A percentile compares a stretch with the other conserved stretches of the same genome.
Conservation (phyloP, 2,329 filamentous ascomycete genomes). For the Sclerotinia glacialis region DNA sequence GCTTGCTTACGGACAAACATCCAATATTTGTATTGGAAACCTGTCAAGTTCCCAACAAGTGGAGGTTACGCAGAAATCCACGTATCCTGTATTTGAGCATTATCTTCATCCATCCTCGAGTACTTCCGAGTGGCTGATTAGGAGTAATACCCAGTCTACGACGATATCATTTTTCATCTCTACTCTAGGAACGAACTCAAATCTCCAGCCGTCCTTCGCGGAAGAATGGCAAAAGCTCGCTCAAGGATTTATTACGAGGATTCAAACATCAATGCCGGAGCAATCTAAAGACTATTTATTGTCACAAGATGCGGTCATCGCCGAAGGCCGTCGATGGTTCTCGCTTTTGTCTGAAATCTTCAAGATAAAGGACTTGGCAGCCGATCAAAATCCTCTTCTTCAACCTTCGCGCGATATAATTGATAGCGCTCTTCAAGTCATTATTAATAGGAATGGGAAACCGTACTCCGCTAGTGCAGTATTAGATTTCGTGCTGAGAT, state of each 20-base stretch:
- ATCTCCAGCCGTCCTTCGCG: conserved; percentile 50
- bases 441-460: conserved; percentile 58
- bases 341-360: conserved; percentile 41
- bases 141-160: conserved; percentile 25
- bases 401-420: conserved; percentile 30
- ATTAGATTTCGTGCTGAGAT: conserved; percentile 51
- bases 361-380: conserved; percentile 36
- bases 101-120: conserved; percentile 44
- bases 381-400: conserved; percentile 23
- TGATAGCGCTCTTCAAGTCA: conserved; percentile 45
- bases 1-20: conserved; percentile 68
- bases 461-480: conserved; percentile 62
- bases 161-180: conserved; percentile 49
- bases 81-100: conserved; percentile 55
- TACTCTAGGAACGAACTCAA: conserved; percentile 43
- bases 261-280: conserved; percentile 75
- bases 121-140: conserved; percentile 30
- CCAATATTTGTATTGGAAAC: conserved; percentile 51
- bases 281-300: conserved; percentile 72
- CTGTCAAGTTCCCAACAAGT: conserved; percentile 46
- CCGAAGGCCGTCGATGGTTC: conserved; percentile 67
- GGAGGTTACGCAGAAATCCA: conserved; percentile 47
- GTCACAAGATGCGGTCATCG: conserved; percentile 66
- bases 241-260: conserved; percentile 58
- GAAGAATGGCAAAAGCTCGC: conserved; percentile 63